Evolutionary conservation across 129 eudicot genomes (phyloP).

Genomic region (Flaveria trinervia): DNA sequence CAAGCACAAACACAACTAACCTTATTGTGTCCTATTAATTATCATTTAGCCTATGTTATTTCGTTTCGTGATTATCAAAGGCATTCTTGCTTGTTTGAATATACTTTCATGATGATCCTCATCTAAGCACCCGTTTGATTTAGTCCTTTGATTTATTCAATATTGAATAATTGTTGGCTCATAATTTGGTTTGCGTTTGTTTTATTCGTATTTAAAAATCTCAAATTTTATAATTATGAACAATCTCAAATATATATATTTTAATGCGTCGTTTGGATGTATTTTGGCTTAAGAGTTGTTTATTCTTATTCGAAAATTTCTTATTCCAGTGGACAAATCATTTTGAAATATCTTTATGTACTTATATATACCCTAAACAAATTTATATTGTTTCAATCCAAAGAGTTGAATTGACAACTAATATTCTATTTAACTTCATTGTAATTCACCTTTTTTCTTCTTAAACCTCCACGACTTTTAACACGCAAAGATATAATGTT

Average conservation of each 20-base stretch:
- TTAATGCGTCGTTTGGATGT: background rate
- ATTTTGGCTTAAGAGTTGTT: background rate
- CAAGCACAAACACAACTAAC: background rate
- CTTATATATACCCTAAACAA: background rate
- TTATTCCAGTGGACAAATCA: background rate
- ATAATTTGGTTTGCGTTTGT: background rate
- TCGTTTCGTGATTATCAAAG: too few species aligned
- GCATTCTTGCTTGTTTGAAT: background rate
- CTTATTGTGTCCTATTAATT: background rate
- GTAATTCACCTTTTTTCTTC: background rate
- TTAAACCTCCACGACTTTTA: background rate
- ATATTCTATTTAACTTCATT: background rate
- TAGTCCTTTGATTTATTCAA: background rate
- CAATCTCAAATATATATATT: background rate
- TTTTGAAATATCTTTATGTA: background rate
- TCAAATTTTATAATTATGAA: background rate
- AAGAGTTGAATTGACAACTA: background rate
- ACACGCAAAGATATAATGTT: background rate
- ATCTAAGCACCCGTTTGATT: background rate
- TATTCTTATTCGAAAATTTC: background rate
- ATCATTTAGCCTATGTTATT: background rate
- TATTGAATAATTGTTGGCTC: background rate
- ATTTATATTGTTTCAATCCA: background rate
- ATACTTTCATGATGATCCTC: background rate
- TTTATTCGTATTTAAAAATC: background rate